Base-by-base conservation (phyloP, 495 filamentous ascomycete species). In the Aspergillus taichungensis region DNA sequence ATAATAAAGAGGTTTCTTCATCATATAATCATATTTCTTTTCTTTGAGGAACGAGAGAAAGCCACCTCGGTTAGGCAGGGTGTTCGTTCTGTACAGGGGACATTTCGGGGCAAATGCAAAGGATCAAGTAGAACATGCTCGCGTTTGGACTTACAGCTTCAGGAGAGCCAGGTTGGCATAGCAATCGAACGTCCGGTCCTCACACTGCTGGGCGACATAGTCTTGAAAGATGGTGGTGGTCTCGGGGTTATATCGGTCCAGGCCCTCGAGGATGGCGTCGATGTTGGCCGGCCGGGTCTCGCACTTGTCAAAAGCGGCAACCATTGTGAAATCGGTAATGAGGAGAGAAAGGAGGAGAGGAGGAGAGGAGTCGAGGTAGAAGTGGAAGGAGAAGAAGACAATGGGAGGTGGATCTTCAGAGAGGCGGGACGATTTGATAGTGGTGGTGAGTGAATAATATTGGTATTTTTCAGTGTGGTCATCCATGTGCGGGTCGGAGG, bases 201-300 rank as follows among this genome's bases (percentile, higher is more conserved):
- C 94, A 74, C 94, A 99, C 73, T 99, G 94, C 63, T 87, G 83
- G 53, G 76, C 73, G 33, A 99, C 84, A 62, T 99, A 97, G 60
- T 91, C 87, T 73, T 97, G 90, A 74, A 99, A 91, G 43, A 90
- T 76, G 30, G 77, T 76, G 40, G 92, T 94, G 14, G 91, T 95
- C 68, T 99, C 92, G 34, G 94, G 94, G 68, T 99, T 99, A 73
- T 99, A 99, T 50, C 94, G 77, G 71, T 99, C 92, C 49, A 99
- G 85, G 46, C 94, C 88, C 71, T 84, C 70, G 54, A 99, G 84
- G 55, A 97, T 95, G 64, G 68, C 76, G 62, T 86, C 85, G 66
- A 99, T 94, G 62, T 90, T 77, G 53, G 87, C 85, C 43, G 94
- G 91, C 63, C 94, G 78, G 53, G 72, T 74, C 47, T 74, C 69